Conservation (phyloP, 2,329 filamentous ascomycete genomes). For the Nemania serpens region DNA sequence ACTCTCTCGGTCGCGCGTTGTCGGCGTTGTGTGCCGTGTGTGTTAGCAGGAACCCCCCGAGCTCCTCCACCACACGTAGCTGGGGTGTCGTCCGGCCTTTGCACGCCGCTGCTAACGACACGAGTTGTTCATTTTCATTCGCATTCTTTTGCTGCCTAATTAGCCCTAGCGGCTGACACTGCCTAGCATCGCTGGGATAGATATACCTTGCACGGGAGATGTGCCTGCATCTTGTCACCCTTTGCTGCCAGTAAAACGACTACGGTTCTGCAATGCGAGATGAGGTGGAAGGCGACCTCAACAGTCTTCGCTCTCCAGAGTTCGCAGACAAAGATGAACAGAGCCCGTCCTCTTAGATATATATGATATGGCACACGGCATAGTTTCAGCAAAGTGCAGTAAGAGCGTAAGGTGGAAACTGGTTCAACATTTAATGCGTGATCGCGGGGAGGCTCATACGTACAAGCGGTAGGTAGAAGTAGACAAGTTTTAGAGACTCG, state of each 20-base stretch:
- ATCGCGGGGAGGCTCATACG: no score
- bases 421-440: no score
- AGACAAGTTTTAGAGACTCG: no score
- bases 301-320: constrained; percentile 4
- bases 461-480: no score
- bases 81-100: background rate
- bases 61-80: background rate
- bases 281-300: background rate
- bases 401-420: no score
- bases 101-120: background rate
- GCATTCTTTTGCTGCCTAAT: constrained; percentile 2
- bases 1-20: no score
- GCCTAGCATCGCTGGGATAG: background rate
- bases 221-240: background rate
- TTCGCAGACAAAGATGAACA: background rate
- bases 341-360: background rate
- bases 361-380: no score
- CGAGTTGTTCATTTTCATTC: background rate
- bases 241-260: constrained; percentile 13
- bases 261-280: constrained; percentile 7
- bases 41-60: background rate
- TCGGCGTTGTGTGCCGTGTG: no score
- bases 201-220: background rate
- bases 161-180: background rate
- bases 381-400: no score